Evolutionary conservation across 768 basidiomycete species (phyloP), one percentile per base, ranked within the genome.

Genomic region (Lactarius deliciosus): DNA sequence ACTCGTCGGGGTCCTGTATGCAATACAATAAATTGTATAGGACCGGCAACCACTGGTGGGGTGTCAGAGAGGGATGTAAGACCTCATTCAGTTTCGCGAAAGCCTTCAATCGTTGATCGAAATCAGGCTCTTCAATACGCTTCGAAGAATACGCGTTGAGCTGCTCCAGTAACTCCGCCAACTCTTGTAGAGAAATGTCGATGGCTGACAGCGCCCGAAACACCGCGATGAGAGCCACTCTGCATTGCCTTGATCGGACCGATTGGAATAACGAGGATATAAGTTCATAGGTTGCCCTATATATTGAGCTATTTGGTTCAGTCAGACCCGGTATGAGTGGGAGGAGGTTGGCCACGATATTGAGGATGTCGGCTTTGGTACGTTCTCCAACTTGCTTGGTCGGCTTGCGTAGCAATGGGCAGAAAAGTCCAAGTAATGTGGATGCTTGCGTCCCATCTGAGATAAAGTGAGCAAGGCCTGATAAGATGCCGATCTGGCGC

Each of bases 121-220:
- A 98, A 75, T 98, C 94, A 2, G 95, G 92, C 73, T 98, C 95
- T 64, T 96, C 94, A 40, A 94, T 76, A 8, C 94, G 83, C 71
- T 86, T 90, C 1, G 76, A 75, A 0, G 95, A 96, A 74, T 89
- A 99, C 0, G 96, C 88, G 72, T 98, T 98, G 69, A 98, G 81
- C 0, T 81, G 81, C 9, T 82, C 83, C 62, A 94, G 72, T 5
- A 95, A 76, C 8, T 79, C 75, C 1, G 87, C 82, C 1, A 92
- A 65, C 38, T 72, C 64, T 50, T 77, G 71, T 22, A 93, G 77
- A 2, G 80, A 76, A 0, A 75, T 65, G 65, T 89, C 81, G 11
- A 86, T 75, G 0, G 74, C 70, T 0, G 81, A 79, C 30, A 90
- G 75, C 16, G 78, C 78, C 56, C 78, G 78, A 77, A 97, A 91